Evolutionary conservation across 75 land plant genomes (phyloP).

Genomic region (Pinus tabuliformis): DNA sequence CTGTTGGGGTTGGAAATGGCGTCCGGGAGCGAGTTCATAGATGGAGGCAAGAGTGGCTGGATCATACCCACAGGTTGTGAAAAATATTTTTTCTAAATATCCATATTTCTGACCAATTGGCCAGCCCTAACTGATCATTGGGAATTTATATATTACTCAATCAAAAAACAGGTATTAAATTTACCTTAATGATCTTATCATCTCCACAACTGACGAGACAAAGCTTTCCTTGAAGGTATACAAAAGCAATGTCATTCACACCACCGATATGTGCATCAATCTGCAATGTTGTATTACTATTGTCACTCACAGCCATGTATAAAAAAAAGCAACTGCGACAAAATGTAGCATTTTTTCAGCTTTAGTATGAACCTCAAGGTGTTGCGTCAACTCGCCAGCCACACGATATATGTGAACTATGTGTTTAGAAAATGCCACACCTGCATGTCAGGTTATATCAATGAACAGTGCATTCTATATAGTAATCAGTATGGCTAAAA

Average conservation of each 20-base stretch:
- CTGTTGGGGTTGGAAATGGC: neutral
- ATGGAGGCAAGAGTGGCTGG: conserved; percentile 25
- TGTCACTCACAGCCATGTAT: neutral
- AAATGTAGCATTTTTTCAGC: neutral
- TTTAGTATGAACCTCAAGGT: conserved; percentile 47
- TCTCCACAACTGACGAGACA: conserved; percentile 76
- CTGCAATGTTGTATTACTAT: conserved; percentile 17
- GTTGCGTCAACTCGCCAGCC: conserved; percentile 52
- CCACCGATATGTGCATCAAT: conserved; percentile 82
- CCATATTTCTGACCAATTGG: too few relatives aligned
- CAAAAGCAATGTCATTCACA: conserved; percentile 74
- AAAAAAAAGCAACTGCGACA: neutral
- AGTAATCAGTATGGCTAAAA: too few relatives aligned
- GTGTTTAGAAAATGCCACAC: conserved; percentile 89
- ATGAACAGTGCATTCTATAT: too few relatives aligned
- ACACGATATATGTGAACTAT: conserved; percentile 75
- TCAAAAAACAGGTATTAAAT: neutral
- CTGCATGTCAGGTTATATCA: conserved; percentile 17
- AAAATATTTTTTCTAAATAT: too few relatives aligned
- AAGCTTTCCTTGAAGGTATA: conserved; percentile 60
- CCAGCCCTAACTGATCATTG: neutral
- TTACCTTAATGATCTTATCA: conserved; percentile 76
- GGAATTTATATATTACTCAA: too few relatives aligned
- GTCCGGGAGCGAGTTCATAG: conserved; percentile 9
- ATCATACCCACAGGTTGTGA: neutral